These are phyloP conservation scores for Amphibolis antarctica DNA, from an alignment of 106 monocot genomes.

Conservation along the genomic window DNA sequence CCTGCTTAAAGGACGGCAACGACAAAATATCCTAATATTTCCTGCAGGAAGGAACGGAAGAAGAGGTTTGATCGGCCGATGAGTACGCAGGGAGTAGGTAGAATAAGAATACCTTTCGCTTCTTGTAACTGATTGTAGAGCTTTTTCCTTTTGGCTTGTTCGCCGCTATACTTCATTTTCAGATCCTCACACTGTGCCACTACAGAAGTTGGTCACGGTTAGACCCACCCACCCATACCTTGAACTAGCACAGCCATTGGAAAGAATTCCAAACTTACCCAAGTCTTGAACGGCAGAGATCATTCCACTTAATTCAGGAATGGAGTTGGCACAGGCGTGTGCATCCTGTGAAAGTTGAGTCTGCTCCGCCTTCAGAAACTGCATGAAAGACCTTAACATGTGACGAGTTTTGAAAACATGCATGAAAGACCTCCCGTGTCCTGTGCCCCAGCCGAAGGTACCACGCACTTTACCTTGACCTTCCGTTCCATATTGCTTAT, in stretches of 20 bases:
- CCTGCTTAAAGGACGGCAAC: slow-evolving; percentile 78
- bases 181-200: slow-evolving; percentile 69
- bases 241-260: too few relatives aligned
- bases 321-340: slow-evolving; percentile 50
- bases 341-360: slow-evolving; percentile 47
- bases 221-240: too few relatives aligned
- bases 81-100: not conserved
- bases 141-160: slow-evolving; percentile 59
- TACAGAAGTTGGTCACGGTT: slow-evolving; percentile 10
- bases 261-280: slow-evolving; percentile 26
- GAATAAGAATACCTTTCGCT: slow-evolving; percentile 38
- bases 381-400: not conserved
- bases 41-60: slow-evolving; percentile 32
- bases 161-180: slow-evolving; percentile 64
- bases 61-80: not conserved
- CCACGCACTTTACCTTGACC: not conserved
- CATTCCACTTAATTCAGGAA: slow-evolving; percentile 75
- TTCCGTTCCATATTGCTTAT: not conserved
- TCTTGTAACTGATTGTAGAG: slow-evolving; percentile 72
- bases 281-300: slow-evolving; percentile 48
- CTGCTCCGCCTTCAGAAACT: slow-evolving; percentile 59
- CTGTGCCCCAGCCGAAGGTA: not conserved
- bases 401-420: not conserved
- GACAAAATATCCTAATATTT: slow-evolving; percentile 86
- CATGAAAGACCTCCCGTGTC: too few relatives aligned